Base-by-base conservation (phyloP, 2,329 filamentous ascomycete species). In the Bipolaris gigantea region DNA sequence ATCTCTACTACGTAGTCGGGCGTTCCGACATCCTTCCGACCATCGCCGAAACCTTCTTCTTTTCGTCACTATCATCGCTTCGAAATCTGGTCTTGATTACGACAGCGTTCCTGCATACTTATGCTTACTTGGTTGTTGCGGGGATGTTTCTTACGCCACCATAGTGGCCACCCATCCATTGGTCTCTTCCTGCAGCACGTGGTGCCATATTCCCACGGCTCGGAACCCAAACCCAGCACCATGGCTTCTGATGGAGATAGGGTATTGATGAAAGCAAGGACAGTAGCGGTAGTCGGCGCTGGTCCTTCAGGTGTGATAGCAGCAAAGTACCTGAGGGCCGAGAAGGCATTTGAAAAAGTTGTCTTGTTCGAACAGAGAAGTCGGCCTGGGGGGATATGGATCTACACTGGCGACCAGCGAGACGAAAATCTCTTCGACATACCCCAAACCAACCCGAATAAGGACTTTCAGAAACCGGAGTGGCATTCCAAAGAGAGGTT, bases 301-400 rank as follows among this genome's bases (percentile, higher is more conserved):
- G 92, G 92, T 0, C 89, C 92, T 0, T 84, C 84, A 58, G 92
- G 93, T 4, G 79, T 96, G 4, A 84, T 88, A 23, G 85, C 88
- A 21, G 90, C 90, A 48, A 94, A 91, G 80, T 80, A 92, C 67
- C 80, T 97, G 16, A 72, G 83, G 10, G 90, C 88, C 0, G 91
- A 89, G 64, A 88, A 80, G 67, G 79, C 71, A 1, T 94, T 94
- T 66, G 76, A 85, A 11, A 82, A 79, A 27, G 86, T 97, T 55
- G 83, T 86, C 55, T 75, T 97, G 35, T 95, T 89, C 66, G 94
- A 97, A 74, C 90, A 96, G 74, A 86, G 91, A 61, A 78, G 81
- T 40, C 81, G 84, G 43, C 83, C 89, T 6, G 93, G 92, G 53
- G 93, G 94, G 2, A 84, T 94, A 9, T 97, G 93, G 93, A 88